Base-by-base conservation (phyloP, 2,329 filamentous ascomycete species). In the Trichoderma sp. region DNA sequence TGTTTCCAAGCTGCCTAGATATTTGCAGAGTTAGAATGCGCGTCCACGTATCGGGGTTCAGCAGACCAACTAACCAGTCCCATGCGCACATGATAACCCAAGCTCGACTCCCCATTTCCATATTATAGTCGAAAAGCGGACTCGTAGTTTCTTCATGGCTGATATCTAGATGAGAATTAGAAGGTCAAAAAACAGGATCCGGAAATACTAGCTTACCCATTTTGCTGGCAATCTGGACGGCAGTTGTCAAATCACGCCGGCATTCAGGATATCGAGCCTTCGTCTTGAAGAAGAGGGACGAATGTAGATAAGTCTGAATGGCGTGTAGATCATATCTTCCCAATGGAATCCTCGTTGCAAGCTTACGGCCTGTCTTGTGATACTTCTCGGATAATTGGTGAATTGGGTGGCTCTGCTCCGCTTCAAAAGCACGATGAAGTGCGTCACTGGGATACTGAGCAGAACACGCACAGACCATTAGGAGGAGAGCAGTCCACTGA, bases 21-120 rank as follows among this genome's bases (percentile, higher is more conserved):
- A 26, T 26, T 58, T 8, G n/a, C 9, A 53, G 47, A 6, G 30
- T 60, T 24, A 58, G 64, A 51, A 32, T 7, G 6, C 2, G 14
- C 6, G 11, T 9, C 18, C 11, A n/a, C 26, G 24, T 9, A 12
- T 28, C 12, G 12, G 21, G 11, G 36, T 30, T 47, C 34, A 26
- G 15, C 9, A 24, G 12, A 61, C 15, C 18, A 32, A 8, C 74
- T 74, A 73, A 83, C 81, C 81, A 83, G 70, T 83, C 82, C 80
- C 79, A 83, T 1, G 79, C 80, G 53, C 82, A 75, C 30, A 83
- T 56, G 15, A 82, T 74, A 63, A 79, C 82, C 81, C 82, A 83
- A 3, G 81, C 61, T 62, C 81, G 78, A 24, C 81, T 74, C 21
- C 79, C 75, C 73, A 83, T 79, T 73, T 83, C 81, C 21, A 76